Evolutionary conservation across 2,329 filamentous ascomycete species (phyloP).

Genomic region (Ophiostoma angusticollis): DNA sequence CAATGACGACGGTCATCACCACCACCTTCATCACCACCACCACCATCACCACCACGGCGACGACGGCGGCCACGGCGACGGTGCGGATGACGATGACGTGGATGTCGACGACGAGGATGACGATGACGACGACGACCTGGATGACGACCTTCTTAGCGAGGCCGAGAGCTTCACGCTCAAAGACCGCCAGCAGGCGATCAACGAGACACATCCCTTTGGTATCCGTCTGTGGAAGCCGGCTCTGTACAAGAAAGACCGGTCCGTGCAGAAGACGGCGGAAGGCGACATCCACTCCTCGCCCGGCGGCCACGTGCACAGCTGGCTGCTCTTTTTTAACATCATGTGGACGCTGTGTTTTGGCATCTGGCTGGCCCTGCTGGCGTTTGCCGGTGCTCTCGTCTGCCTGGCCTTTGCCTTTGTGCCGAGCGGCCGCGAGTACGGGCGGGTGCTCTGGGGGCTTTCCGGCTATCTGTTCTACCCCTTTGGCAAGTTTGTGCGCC

Average conservation of each 20-base stretch:
- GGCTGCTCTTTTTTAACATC: slow-evolving; percentile 79
- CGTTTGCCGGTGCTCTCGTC: slow-evolving; percentile 58
- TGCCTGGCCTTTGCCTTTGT: slow-evolving; percentile 72
- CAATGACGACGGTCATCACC: too few relatives aligned
- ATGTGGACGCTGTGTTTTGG: slow-evolving; percentile 87
- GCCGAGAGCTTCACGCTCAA: slow-evolving; percentile 96
- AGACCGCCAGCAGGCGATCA: slow-evolving; percentile 94
- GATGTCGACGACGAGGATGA: slow-evolving; percentile 27
- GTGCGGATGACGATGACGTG: slow-evolving; percentile 24
- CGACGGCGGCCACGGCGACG: slow-evolving; percentile 25
- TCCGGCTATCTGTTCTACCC: slow-evolving; percentile 85
- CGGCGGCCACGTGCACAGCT: slow-evolving; percentile 70
- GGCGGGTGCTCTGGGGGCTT: slow-evolving; percentile 70
- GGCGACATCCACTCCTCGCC: slow-evolving; percentile 94
- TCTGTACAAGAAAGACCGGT: slow-evolving; percentile 92
- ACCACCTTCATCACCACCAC: too few relatives aligned
- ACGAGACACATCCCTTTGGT: slow-evolving; percentile 96
- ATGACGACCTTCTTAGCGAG: slow-evolving; percentile 67
- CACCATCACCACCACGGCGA: slow-evolving; percentile 22
- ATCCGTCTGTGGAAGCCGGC: slow-evolving; percentile 99
- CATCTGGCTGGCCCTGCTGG: slow-evolving; percentile 82
- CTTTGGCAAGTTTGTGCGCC: slow-evolving; percentile 88
- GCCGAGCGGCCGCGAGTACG: slow-evolving; percentile 74
- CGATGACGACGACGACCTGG: slow-evolving; percentile 41
- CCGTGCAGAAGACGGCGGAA: slow-evolving; percentile 90